Base-by-base conservation (phyloP, 176 grass and related monocot genomes). In the Eremochloa ophiuroides region DNA sequence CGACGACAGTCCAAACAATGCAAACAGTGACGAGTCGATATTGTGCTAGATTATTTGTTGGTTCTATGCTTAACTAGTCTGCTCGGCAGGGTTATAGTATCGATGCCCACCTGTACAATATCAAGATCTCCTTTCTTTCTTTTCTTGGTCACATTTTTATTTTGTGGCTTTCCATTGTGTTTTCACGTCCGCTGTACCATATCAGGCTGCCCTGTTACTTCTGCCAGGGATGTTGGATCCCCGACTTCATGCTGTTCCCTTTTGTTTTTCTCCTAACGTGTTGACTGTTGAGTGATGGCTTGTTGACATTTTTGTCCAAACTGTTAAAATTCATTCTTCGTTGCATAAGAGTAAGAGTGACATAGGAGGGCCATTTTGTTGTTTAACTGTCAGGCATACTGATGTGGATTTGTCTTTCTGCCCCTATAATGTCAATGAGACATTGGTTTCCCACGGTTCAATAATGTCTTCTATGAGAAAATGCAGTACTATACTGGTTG, bases 51-150 rank as follows among this genome's bases (percentile, higher is more conserved):
- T 55, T 80, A 64, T 61, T 75, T 79, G 82, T 86, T 86, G 71
- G 62, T 80, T 76, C 23, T 66, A 69, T 62, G 76, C 68, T 69
- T 82, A 87, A 64, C 63, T 83, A 77, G 66, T 59, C 76, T 37
- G 44, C 38, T 74, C 35, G 18, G 41, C 17, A 51, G 71, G 71
- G 51, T 89, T 91, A 75, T 77, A 94, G 79, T 94, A 89, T 91
- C 91, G 88, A 75, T 62, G 62, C 71, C 50, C 71, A 40, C 40
- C 39, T 82, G 71, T 82, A 82, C 41, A 66, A 60, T 81, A 76
- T 81, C 53, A 69, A 65, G 78, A 82, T 84, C 71, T 80, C 66
- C 84, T 80, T 79, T 6, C 62, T 84, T 70, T 31, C 62, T 56
- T 51, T 28, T 69, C 28, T 70, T n/a, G n/a, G 56, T 82, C 8